Evolutionary conservation across 2,329 filamentous ascomycete species (phyloP), one percentile per base, ranked within the genome.

Genomic region (Clonostachys chloroleuca): DNA sequence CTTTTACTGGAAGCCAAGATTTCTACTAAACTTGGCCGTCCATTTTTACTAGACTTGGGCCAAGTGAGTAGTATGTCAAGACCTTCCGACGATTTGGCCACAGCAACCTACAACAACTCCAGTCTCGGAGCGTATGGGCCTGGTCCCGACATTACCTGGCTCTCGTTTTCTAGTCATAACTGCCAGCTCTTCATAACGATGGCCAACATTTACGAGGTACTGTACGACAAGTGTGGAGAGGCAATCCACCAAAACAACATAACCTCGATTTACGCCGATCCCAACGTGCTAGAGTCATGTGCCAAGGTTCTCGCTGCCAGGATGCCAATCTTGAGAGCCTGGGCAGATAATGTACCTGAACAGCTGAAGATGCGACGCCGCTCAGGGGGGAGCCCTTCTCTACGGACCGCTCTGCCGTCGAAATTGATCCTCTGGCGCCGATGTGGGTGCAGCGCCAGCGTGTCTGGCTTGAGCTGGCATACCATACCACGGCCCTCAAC

Each of bases 1-100:
- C 79, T 70, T 53, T 59, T 63, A 2, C 56, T 78, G n/a, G 78
- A 81, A 45, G 68, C 60, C 49, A 75, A 75, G 52, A 66, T 59
- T 3, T 65, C 63, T 49, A 68, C 72, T 60, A 73, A 75, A 48
- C 63, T 76, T 2, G 74, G 74, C 5, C 68, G 74, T 1, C 73
- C 73, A 2, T 68, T 68, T 34, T 54, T 62, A 7, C 50, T 68
- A 2, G 54, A 66, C 34, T 49, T 62, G 14, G 56, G 59, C 14
- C 46, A 63, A 17, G 61, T 63, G 6, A 61, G 63, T 7, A 65
- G 64, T 1, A 69, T 64, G 30, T 58, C 54, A 10, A 47, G 72
- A 6, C 72, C 71, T 3, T 49, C 51, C 17, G 51, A 54, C 43
- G 51, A 53, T 39, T 6, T 40, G 5, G 48, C 53, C 12, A 47